These are phyloP conservation scores for Samsoniella hepiali DNA, from an alignment of 2,329 filamentous ascomycete genomes.

Conservation along the genomic window DNA sequence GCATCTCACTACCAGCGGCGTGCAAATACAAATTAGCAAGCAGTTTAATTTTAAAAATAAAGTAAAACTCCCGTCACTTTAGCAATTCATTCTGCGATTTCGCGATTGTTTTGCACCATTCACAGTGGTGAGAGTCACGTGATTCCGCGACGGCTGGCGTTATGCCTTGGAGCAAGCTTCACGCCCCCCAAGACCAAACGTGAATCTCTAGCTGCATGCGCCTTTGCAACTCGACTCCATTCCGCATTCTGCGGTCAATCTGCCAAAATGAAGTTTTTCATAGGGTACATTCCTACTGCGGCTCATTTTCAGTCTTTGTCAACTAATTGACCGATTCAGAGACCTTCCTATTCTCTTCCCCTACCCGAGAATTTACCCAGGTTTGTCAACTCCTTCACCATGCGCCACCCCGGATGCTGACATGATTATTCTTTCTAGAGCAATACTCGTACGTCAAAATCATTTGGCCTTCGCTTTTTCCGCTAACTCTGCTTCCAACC, in stretches of 20 bases:
- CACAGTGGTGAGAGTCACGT: constrained; percentile 25
- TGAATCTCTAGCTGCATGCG: constrained; percentile 4
- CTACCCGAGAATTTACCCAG: constrained; percentile 58
- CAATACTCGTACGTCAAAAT: constrained; percentile 50
- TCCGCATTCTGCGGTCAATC: constrained; percentile 12
- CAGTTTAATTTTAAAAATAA: no score
- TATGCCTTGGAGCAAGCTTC: neutral
- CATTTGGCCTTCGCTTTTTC: neutral
- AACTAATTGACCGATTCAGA: constrained; percentile 31
- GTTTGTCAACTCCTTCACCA: constrained; percentile 30
- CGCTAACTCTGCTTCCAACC: constrained; percentile 2
- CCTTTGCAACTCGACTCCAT: neutral
- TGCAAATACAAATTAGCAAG: no score
- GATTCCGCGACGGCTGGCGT: constrained; percentile 29
- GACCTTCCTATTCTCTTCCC: constrained; percentile 57
- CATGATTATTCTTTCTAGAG: constrained; percentile 34
- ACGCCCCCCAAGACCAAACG: neutral
- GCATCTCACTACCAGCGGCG: no score
- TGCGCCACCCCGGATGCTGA: constrained; percentile 2
- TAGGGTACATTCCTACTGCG: constrained; percentile 39
- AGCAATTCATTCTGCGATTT: neutral
- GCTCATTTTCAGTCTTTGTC: neutral
- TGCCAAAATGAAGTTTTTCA: constrained; percentile 49
- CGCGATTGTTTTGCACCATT: neutral
- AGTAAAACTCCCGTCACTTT: no score